Evolutionary conservation across 805 yeast species (phyloP).

Genomic region (Lipomyces starkeyi): DNA sequence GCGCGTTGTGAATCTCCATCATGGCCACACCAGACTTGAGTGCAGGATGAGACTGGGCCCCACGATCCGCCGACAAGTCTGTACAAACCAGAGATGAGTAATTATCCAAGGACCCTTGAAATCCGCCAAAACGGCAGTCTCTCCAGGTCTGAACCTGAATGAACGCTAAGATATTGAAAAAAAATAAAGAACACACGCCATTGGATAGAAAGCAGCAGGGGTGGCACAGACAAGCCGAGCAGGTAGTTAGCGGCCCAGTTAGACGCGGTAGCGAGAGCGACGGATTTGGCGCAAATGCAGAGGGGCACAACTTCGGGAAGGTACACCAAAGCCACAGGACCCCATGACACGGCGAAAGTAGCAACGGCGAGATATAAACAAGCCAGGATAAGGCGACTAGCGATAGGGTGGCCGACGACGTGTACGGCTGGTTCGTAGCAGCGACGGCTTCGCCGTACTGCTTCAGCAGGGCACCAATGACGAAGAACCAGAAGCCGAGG

Average conservation of each 20-base stretch:
- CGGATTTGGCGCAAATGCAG: too few species aligned
- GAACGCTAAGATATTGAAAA: too few species aligned
- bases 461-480: constrained; percentile 82
- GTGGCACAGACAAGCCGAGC: too few species aligned
- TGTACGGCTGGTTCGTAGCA: constrained; percentile 62
- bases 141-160: background rate
- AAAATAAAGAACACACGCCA: too few species aligned
- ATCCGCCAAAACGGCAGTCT: constrained; percentile 1
- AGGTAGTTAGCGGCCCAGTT: too few species aligned
- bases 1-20: constrained; percentile 8
- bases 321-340: too few species aligned
- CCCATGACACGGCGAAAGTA: constrained; percentile 84
- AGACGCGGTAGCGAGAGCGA: too few species aligned
- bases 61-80: constrained; percentile 3
- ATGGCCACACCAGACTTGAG: constrained; percentile 5
- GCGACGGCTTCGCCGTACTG: constrained; percentile 65
- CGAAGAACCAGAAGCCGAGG: constrained; percentile 80
- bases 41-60: background rate
- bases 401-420: constrained; percentile 49
- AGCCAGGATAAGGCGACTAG: constrained; percentile 55
- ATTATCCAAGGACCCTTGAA: background rate
- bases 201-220: too few species aligned
- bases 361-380: constrained; percentile 66
- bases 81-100: constrained; percentile 7
- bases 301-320: too few species aligned